These are phyloP conservation scores for Globisporangium paroecandrum DNA, from an alignment of 352 stramenopile genomes.

Conservation along the genomic window DNA sequence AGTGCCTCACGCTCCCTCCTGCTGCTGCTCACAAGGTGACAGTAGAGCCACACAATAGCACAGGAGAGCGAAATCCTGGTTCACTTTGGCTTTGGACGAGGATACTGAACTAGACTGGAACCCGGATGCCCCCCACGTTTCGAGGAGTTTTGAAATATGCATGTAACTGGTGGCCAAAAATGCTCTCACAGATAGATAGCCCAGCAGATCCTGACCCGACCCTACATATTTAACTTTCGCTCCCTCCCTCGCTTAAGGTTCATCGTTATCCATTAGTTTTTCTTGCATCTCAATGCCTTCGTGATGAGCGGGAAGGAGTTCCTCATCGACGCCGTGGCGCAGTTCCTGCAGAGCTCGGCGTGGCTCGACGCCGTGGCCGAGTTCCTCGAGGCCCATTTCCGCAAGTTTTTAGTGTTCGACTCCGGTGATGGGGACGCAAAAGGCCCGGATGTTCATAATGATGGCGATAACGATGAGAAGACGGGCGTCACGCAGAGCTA, in stretches of 20 bases:
- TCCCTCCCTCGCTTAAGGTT: background rate
- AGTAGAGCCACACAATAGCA: too few species aligned
- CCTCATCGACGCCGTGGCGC: conserved; percentile 63
- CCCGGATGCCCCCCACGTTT: background rate
- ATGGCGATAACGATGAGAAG: conserved; percentile 12
- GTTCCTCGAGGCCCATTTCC: conserved; percentile 61
- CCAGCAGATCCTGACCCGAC: background rate
- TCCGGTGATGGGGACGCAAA: too few species aligned
- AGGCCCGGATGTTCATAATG: background rate
- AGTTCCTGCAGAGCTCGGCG: conserved; percentile 56
- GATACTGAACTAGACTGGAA: background rate
- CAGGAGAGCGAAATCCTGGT: too few species aligned
- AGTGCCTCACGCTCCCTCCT: too few species aligned
- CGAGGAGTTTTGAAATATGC: background rate
- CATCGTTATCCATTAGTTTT: too few species aligned
- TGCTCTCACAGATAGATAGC: background rate
- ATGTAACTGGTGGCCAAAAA: background rate
- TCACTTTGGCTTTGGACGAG: background rate
- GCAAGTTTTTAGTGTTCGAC: conserved; percentile 32
- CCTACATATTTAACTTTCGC: background rate
- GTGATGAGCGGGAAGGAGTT: conserved; percentile 55
- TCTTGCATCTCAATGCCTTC: background rate
- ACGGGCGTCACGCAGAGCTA: conserved; percentile 27
- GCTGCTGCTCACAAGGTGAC: too few species aligned
- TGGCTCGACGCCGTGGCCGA: conserved; percentile 49